Conservation (phyloP, 2,329 filamentous ascomycete species). For the Fusarium guadeloupense region DNA sequence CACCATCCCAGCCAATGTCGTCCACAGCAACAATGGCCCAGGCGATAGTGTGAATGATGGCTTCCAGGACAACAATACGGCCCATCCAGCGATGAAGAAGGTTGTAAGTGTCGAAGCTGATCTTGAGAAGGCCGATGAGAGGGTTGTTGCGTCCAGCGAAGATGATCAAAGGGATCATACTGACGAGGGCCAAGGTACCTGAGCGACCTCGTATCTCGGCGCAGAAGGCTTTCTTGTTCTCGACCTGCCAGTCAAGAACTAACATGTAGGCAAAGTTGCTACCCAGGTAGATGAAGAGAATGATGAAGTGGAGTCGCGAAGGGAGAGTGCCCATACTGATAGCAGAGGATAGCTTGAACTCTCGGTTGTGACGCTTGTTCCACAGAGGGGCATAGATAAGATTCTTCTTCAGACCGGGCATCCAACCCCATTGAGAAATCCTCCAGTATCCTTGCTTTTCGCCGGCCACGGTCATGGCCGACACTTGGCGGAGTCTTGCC, state of each 20-base stretch:
- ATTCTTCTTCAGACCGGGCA: slow-evolving; percentile 70
- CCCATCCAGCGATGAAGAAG: slow-evolving; percentile 77
- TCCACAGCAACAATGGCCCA: slow-evolving; percentile 79
- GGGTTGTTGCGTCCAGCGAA: slow-evolving; percentile 94
- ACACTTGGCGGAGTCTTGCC: slow-evolving; percentile 67
- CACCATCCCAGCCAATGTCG: slow-evolving; percentile 69
- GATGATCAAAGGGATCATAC: slow-evolving; percentile 91
- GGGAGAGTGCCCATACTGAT: slow-evolving; percentile 70
- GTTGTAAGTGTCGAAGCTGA: slow-evolving; percentile 98
- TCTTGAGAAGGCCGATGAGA: slow-evolving; percentile 79
- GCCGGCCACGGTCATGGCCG: slow-evolving; percentile 63
- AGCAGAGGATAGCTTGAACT: slow-evolving; percentile 69
- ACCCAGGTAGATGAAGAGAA: slow-evolving; percentile 65
- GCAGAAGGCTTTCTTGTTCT: slow-evolving; percentile 70
- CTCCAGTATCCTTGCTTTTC: slow-evolving; percentile 69
- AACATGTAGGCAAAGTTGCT: slow-evolving; percentile 73
- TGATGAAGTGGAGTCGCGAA: slow-evolving; percentile 68
- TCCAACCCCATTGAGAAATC: slow-evolving; percentile 65
- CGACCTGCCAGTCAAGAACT: slow-evolving; percentile 65
- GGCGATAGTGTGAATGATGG: slow-evolving; percentile 72
- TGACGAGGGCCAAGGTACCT: slow-evolving; percentile 84
- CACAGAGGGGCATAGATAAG: slow-evolving; percentile 69
- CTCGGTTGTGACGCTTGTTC: slow-evolving; percentile 73
- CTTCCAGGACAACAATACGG: slow-evolving; percentile 74
- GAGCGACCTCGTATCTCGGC: slow-evolving; percentile 88